A percentile compares a stretch with the other conserved stretches of the same genome.
phyloP scores from a whole-genome alignment of 768 basidiomycete species.

The Pulveroboletus frians region DNA sequence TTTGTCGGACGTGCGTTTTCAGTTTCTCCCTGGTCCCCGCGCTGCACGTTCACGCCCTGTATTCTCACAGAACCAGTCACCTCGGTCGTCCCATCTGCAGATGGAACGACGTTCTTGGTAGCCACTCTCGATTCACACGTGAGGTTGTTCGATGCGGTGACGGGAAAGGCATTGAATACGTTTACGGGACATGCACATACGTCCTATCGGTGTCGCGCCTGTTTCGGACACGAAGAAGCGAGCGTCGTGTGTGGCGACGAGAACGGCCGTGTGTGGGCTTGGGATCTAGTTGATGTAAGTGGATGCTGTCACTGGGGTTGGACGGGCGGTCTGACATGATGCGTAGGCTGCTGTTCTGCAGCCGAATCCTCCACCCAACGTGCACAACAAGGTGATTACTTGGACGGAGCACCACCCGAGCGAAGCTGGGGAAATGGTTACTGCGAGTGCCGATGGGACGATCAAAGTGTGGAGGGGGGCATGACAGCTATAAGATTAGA shows the following conservation, averaged over 20 bases:
- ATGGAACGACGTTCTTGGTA: constrained; percentile 75
- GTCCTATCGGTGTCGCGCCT: constrained; percentile 74
- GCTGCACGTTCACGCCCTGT: neutral
- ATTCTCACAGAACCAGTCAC: constrained; percentile 71
- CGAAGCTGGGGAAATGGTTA: constrained; percentile 78
- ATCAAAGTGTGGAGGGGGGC: constrained; percentile 82
- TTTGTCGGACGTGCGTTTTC: constrained; percentile 76
- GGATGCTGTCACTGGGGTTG: neutral
- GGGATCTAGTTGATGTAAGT: constrained; percentile 88
- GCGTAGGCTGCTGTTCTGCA: constrained; percentile 62
- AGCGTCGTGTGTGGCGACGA: constrained; percentile 87
- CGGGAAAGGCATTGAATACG: constrained; percentile 80
- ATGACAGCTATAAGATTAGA: constrained; percentile 6
- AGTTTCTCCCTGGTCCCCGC: neutral
- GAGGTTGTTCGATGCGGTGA: constrained; percentile 77
- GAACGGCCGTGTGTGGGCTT: constrained; percentile 82
- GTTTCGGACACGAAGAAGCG: constrained; percentile 81
- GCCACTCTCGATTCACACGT: constrained; percentile 80
- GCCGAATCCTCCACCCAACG: constrained; percentile 70
- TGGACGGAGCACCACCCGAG: constrained; percentile 90
- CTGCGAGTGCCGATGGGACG: constrained; percentile 86
- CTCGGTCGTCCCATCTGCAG: constrained; percentile 73
- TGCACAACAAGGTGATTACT: constrained; percentile 79
- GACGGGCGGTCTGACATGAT: constrained; percentile 1
- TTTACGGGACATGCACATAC: constrained; percentile 74